Evolutionary conservation across 345 rosid genomes (phyloP).

Genomic region (Camelina neglecta): DNA sequence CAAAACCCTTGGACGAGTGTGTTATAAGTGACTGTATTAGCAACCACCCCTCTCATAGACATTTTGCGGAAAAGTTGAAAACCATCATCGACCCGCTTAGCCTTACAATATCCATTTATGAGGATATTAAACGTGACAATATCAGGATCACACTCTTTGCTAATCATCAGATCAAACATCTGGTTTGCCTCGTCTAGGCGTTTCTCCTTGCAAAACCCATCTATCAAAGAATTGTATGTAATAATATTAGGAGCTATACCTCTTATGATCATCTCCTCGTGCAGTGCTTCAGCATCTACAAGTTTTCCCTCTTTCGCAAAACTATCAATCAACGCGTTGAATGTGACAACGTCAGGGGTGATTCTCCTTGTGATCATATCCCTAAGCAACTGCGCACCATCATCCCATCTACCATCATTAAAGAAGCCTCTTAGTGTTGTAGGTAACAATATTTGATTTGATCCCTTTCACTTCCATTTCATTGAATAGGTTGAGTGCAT

Average conservation of each 20-base stretch:
- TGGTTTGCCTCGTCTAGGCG: too few relatives aligned
- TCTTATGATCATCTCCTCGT: constrained; percentile 11
- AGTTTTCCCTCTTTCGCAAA: constrained; percentile 31
- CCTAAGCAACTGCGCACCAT: background rate
- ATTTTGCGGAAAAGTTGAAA: constrained; percentile 4
- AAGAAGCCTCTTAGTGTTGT: constrained; percentile 15
- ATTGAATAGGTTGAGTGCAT: constrained; percentile 25
- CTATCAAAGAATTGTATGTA: too few relatives aligned
- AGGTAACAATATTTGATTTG: constrained; percentile 28
- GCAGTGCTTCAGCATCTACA: constrained; percentile 33
- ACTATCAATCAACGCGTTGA: constrained; percentile 24
- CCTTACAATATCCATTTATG: too few relatives aligned
- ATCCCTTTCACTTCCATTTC: constrained; percentile 17
- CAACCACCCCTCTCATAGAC: background rate
- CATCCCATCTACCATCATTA: constrained; percentile 20
- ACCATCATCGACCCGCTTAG: constrained; percentile 3
- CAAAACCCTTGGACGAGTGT: constrained; percentile 14
- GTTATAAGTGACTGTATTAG: constrained; percentile 1
- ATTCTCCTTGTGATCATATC: constrained; percentile 34
- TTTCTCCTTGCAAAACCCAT: too few relatives aligned
- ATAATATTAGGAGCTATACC: constrained; percentile 5
- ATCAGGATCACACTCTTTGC: too few relatives aligned
- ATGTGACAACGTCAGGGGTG: constrained; percentile 21
- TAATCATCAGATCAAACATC: too few relatives aligned
- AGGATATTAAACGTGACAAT: too few relatives aligned